phyloP scores from a whole-genome alignment of 495 filamentous ascomycete genomes.

The Achaetomiella virescens region DNA sequence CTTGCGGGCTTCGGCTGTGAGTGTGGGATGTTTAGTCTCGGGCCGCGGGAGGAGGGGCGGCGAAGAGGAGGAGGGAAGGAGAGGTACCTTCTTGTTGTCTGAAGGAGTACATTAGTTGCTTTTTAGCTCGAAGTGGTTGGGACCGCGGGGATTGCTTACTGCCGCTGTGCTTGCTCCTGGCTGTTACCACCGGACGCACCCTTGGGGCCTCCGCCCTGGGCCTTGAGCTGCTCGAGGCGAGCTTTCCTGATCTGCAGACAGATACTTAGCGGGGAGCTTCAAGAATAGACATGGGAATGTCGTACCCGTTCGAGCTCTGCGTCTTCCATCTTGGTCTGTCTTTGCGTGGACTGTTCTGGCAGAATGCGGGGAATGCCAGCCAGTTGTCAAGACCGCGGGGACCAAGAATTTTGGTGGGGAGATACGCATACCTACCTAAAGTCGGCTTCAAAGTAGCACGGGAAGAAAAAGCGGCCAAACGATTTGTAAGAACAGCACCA shows the following conservation, averaged over 20 bases:
- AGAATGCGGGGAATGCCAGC: neutral
- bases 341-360: neutral
- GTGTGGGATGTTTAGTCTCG: neutral
- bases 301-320: slow-evolving; percentile 74
- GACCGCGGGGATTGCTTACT: slow-evolving; percentile 38
- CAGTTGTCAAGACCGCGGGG: neutral
- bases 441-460: neutral
- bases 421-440: neutral
- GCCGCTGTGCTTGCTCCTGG: slow-evolving; percentile 54
- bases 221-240: slow-evolving; percentile 83
- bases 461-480: neutral
- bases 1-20: slow-evolving; percentile 59
- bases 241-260: slow-evolving; percentile 69
- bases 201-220: slow-evolving; percentile 47
- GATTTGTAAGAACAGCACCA: neutral
- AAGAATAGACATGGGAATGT: neutral
- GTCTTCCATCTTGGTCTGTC: slow-evolving; percentile 60
- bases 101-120: slow-evolving; percentile 1
- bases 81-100: slow-evolving; percentile 63
- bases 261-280: neutral
- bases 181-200: slow-evolving; percentile 44
- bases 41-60: neutral
- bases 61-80: neutral
- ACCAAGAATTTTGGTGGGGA: slow-evolving; percentile 1
- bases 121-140: neutral